Conservation (phyloP, 371 early-diverging fungal species). For the Mucor racemosus region DNA sequence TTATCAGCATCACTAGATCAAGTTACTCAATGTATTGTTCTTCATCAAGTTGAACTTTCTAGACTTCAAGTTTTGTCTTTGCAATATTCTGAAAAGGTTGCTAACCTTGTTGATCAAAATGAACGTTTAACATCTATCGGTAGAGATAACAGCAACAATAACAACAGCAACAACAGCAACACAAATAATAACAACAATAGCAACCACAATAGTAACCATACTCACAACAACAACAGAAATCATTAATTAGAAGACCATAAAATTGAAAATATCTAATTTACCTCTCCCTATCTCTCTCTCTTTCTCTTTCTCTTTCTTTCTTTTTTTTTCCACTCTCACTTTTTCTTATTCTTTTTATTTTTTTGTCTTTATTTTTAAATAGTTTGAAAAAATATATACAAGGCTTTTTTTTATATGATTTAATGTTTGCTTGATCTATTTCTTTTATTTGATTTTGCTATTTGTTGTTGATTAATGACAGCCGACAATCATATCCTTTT, state of each 20-base stretch:
- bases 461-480: too few species aligned
- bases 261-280: conserved; percentile 15
- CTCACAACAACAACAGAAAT: conserved; percentile 14
- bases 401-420: conserved; percentile 2
- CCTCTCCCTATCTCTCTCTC: neutral
- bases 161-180: conserved; percentile 3
- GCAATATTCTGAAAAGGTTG: conserved; percentile 88
- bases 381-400: conserved; percentile 8
- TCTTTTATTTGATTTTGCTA: too few species aligned
- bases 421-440: neutral
- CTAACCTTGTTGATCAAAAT: conserved; percentile 87
- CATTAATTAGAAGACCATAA: conserved; percentile 17
- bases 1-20: conserved; percentile 84
- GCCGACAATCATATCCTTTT: too few species aligned
- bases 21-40: conserved; percentile 75
- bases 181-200: conserved; percentile 9
- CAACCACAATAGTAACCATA: neutral
- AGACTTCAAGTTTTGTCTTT: conserved; percentile 87
- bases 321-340: neutral
- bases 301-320: neutral
- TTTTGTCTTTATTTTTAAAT: conserved; percentile 9
- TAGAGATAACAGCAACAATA: conserved; percentile 13
- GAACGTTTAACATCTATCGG: conserved; percentile 67
- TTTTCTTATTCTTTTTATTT: conserved; percentile 6
- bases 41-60: conserved; percentile 84